phyloP scores from a whole-genome alignment of 768 basidiomycete genomes.

The Boletus speciosus region DNA sequence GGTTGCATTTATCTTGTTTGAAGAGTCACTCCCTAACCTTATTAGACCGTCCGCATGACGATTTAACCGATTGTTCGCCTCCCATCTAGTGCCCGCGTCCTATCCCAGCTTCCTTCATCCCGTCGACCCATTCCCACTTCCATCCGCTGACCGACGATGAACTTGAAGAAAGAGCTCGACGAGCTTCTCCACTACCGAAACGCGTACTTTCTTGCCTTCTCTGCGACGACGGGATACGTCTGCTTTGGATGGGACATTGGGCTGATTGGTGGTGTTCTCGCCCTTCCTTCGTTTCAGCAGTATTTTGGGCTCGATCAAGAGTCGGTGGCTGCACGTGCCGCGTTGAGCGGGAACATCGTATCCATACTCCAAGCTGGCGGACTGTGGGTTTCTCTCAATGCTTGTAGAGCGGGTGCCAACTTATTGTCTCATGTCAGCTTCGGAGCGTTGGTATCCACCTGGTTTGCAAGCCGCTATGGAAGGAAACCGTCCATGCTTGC shows the following conservation, averaged over 20 bases:
- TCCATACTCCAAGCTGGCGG: conserved; percentile 36
- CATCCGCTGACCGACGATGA: conserved; percentile 6
- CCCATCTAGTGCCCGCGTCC: background rate
- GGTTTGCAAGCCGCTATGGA: conserved; percentile 32
- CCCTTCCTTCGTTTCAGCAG: conserved; percentile 35
- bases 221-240: conserved; percentile 33
- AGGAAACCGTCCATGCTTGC: conserved; percentile 33
- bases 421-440: background rate
- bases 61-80: background rate
- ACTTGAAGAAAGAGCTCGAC: conserved; percentile 18
- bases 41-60: background rate
- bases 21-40: background rate
- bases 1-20: background rate
- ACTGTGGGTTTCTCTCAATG: conserved; percentile 25
- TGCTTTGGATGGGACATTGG: conserved; percentile 39
- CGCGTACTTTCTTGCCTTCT: conserved; percentile 33
- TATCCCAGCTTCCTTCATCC: background rate
- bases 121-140: background rate
- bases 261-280: conserved; percentile 35
- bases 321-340: conserved; percentile 22
- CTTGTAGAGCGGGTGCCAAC: background rate
- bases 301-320: conserved; percentile 33
- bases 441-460: conserved; percentile 28
- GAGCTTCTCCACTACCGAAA: conserved; percentile 31
- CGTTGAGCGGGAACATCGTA: conserved; percentile 37